Percentiles rank a stretch among this genome's conserved stretches.
phyloP scores from a whole-genome alignment of 192 early-diverging fungal genomes.

The Coemansia sp. region DNA sequence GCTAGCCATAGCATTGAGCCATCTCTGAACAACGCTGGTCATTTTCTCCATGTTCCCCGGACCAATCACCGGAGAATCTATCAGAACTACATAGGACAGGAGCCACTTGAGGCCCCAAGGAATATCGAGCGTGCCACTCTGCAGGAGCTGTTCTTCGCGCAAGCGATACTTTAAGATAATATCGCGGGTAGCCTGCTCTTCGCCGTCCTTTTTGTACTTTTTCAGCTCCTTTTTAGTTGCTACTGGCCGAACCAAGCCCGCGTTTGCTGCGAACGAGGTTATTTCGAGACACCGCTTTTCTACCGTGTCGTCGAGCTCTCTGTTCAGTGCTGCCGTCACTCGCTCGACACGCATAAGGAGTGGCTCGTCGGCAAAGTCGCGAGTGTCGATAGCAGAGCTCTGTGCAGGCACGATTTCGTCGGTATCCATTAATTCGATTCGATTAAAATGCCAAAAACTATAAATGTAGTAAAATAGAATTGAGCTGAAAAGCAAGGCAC shows the following conservation, averaged over 20 bases:
- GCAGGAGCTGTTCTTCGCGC: slow-evolving; percentile 26
- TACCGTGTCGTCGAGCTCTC: neutral
- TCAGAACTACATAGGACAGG: slow-evolving; percentile 36
- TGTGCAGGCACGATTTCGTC: neutral
- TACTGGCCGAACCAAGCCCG: slow-evolving; percentile 20
- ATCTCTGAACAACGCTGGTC: slow-evolving; percentile 19
- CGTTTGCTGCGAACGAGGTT: slow-evolving; percentile 28
- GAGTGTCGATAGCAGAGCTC: slow-evolving; percentile 14
- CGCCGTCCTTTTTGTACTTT: slow-evolving; percentile 20
- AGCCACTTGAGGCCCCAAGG: slow-evolving; percentile 49
- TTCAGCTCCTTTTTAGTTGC: slow-evolving; percentile 42
- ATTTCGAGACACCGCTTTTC: slow-evolving; percentile 37
- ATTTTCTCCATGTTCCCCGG: slow-evolving; percentile 13
- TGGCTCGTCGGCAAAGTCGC: slow-evolving; percentile 30
- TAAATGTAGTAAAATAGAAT: neutral
- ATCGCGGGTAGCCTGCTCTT: slow-evolving; percentile 26
- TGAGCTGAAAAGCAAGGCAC: neutral
- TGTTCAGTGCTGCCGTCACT: slow-evolving; percentile 35
- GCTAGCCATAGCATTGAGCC: slow-evolving; percentile 28
- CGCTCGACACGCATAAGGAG: slow-evolving; percentile 46
- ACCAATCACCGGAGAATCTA: slow-evolving; percentile 27
- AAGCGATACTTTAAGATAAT: slow-evolving; percentile 35
- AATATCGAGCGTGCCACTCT: slow-evolving; percentile 38
- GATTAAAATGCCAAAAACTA: neutral
- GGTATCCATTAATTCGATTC: neutral